phyloP scores from a whole-genome alignment of 78 protist genomes.

The Chrysochromulina parva region DNA sequence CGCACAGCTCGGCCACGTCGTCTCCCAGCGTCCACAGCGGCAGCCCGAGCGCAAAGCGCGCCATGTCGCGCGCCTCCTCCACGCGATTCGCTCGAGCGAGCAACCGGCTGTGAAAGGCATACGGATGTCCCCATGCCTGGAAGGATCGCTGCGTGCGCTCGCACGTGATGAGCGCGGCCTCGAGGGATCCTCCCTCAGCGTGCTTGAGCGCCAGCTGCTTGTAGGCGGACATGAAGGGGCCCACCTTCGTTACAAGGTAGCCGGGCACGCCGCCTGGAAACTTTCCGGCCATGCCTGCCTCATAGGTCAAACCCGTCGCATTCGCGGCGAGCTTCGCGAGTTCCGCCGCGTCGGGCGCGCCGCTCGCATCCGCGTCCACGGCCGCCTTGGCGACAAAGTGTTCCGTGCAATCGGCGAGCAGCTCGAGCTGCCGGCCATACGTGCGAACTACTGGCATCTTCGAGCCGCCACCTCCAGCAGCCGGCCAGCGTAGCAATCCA shows the following conservation, averaged over 20 bases:
- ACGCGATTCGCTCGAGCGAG: background rate
- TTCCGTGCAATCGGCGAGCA: background rate
- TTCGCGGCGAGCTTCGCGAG: background rate
- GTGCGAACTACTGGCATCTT: background rate
- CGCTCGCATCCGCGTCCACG: background rate
- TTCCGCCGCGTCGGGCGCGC: background rate
- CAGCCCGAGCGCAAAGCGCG: background rate
- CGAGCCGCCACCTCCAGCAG: background rate
- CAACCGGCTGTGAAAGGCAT: background rate
- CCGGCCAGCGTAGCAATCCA: background rate
- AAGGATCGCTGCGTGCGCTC: constrained; percentile 3
- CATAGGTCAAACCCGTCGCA: background rate
- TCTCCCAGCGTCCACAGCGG: constrained; percentile 19
- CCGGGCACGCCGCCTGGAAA: background rate
- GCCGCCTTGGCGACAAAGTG: background rate
- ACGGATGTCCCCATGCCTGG: background rate
- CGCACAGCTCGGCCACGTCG: background rate
- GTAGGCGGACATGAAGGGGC: background rate
- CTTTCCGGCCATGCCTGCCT: background rate
- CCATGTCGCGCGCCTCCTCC: constrained; percentile 13
- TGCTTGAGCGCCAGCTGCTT: background rate
- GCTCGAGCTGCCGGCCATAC: background rate
- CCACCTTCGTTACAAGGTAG: background rate
- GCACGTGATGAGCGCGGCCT: background rate
- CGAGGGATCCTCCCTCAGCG: background rate